Evolutionary conservation across 345 rosid species (phyloP), one percentile per base, ranked within the genome.

Genomic region (Salix purpurea): DNA sequence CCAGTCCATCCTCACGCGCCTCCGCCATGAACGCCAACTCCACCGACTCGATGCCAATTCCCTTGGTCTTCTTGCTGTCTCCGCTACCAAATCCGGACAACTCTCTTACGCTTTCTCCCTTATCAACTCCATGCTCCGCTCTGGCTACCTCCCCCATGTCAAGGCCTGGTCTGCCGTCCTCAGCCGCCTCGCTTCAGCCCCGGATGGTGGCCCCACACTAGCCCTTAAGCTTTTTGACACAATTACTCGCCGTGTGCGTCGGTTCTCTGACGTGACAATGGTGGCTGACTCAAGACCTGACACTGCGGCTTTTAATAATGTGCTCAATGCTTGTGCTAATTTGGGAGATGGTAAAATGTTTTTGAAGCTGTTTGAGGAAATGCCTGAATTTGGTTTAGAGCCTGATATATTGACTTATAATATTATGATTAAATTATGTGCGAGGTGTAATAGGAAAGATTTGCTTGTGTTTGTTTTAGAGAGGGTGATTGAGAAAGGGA

Each of bases 11-110:
- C 85, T 95, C 88, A 83, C 97, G 79, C 97, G 97, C 88, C 97
- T 95, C 87, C 99, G 96, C 79, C 75, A 89, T 78, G 93, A 88
- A 5, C 89, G 88, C 70, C 94, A 88, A 82, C 97, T 95, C 67
- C 97, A 90, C 83, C 97, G 97, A 61, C 89, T 95, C 4, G 99
- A 95, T 56, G 92, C 94, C 42, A 93, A 92, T 77, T 89, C 97
- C 72, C 97, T 95, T 44, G 97, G 97, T 74, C 91, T 95, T 69
- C 94, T 93, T 19, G 97, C 97, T 36, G 90, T 88, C 75, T 80
- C 94, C 56, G 92, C 99, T 2, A 87, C 97, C 10, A 90, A 88
- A 67, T 73, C 87, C 1, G 97, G 97, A 2, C 99, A 95, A 23
- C 84, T 90, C 2, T 87, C 86, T 37, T 93, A 91, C 80, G 93